Evolutionary conservation across 495 filamentous ascomycete species (phyloP).

Genomic region (Letharia lupina): DNA sequence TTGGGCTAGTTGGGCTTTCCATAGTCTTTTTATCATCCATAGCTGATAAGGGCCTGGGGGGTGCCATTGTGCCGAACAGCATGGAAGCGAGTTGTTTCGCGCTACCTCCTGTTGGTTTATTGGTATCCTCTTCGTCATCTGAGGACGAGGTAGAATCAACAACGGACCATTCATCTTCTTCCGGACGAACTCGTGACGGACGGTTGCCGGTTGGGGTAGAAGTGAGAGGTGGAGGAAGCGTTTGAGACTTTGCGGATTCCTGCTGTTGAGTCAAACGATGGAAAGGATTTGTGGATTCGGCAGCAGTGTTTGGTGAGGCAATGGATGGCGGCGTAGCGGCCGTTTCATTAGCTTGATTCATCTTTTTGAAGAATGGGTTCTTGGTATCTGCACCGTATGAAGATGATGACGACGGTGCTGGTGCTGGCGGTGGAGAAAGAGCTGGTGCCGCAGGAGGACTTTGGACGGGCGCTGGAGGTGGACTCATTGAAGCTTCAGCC

Average conservation of each 20-base stretch:
- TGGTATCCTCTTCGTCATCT: slow-evolving; percentile 62
- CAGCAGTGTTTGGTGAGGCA: slow-evolving; percentile 32
- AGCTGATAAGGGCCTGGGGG: slow-evolving; percentile 78
- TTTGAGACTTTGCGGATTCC: slow-evolving; percentile 43
- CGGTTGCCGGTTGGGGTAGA: slow-evolving; percentile 37
- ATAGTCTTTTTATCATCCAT: slow-evolving; percentile 60
- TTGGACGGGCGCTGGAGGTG: slow-evolving; percentile 26
- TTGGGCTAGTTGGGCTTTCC: slow-evolving; percentile 26
- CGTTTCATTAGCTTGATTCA: slow-evolving; percentile 41
- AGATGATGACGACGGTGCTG: slow-evolving; percentile 29
- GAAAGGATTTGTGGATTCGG: slow-evolving; percentile 88
- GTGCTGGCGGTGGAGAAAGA: slow-evolving; percentile 28
- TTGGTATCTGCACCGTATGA: slow-evolving; percentile 41
- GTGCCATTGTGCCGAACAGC: slow-evolving; percentile 94
- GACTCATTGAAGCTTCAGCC: slow-evolving; percentile 28
- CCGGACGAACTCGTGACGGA: slow-evolving; percentile 50
- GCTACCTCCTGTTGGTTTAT: slow-evolving; percentile 64
- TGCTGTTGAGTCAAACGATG: slow-evolving; percentile 67
- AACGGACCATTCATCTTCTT: slow-evolving; percentile 81
- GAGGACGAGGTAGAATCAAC: slow-evolving; percentile 62
- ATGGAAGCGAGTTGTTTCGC: slow-evolving; percentile 89
- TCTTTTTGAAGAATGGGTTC: slow-evolving; percentile 68
- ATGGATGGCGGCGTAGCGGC: slow-evolving; percentile 25
- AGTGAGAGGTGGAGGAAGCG: slow-evolving; percentile 29
- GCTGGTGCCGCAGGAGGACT: slow-evolving; percentile 24